Evolutionary conservation across 176 grass and related monocot genomes (phyloP).

Genomic region (Eleusine coracana): DNA sequence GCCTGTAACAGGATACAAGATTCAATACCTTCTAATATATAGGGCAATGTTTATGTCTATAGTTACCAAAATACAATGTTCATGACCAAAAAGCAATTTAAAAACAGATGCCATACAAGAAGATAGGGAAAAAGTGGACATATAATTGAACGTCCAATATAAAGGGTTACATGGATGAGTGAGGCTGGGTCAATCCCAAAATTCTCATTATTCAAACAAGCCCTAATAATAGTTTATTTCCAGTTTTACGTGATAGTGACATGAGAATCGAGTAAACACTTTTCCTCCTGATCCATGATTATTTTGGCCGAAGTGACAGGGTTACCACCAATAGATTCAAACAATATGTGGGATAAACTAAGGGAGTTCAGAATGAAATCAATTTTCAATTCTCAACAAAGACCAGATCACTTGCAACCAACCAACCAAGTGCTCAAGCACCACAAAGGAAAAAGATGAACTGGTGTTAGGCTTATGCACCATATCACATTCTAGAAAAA

Average conservation of each 20-base stretch:
- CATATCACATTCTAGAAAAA: too few relatives aligned
- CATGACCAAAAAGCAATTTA: too few relatives aligned
- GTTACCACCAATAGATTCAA: neutral
- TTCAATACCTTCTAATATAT: neutral
- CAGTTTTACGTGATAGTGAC: neutral
- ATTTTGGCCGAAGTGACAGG: neutral
- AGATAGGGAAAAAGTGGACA: neutral
- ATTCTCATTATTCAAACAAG: neutral
- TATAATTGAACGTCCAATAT: neutral
- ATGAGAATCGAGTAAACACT: neutral
- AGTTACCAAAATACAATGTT: neutral
- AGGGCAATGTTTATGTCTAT: too few relatives aligned
- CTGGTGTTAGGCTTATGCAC: neutral
- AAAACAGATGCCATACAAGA: neutral
- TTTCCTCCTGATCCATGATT: neutral
- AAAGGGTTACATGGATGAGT: neutral
- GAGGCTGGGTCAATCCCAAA: neutral
- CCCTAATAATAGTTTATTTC: neutral
- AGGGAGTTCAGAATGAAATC: neutral
- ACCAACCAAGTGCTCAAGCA: neutral
- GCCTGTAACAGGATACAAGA: slow-evolving; percentile 49
- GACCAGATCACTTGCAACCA: neutral
- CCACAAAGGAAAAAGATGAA: neutral
- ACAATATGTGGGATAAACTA: too few relatives aligned
- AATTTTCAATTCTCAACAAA: neutral